Conservation (phyloP, 352 stramenopile genomes). For the Elongisporangium prolatum region DNA sequence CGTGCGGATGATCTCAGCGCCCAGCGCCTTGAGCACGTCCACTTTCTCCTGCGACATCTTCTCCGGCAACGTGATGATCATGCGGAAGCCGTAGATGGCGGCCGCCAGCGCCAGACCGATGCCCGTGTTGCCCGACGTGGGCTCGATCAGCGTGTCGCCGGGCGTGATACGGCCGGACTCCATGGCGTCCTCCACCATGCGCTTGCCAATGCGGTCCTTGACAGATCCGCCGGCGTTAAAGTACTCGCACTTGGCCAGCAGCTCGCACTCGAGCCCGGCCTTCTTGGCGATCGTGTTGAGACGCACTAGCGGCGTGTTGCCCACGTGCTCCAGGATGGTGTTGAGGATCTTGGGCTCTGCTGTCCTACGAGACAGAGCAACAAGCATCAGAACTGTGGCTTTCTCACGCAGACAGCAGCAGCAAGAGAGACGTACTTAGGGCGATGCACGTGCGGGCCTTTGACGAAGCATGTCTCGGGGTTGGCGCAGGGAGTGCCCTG, state of each 20-base stretch:
- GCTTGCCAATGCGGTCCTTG: constrained; percentile 84
- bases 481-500: constrained; percentile 34
- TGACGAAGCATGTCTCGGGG: constrained; percentile 61
- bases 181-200: constrained; percentile 90
- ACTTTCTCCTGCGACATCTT: constrained; percentile 98
- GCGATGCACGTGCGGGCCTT: constrained; percentile 61
- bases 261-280: constrained; percentile 77
- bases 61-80: constrained; percentile 92
- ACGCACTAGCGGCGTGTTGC: constrained; percentile 93
- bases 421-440: constrained; percentile 21
- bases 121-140: constrained; percentile 95
- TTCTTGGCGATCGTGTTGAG: constrained; percentile 83
- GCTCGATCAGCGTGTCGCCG: constrained; percentile 94
- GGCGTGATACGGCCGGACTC: constrained; percentile 79
- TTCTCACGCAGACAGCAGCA: not conserved
- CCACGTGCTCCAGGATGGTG: constrained; percentile 92
- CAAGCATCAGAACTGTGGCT: not conserved
- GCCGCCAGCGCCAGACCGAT: constrained; percentile 97
- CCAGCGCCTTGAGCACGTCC: constrained; percentile 94
- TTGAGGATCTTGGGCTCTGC: constrained; percentile 87
- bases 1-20: constrained; percentile 95
- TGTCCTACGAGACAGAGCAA: constrained; percentile 12
- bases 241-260: constrained; percentile 95
- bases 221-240: constrained; percentile 92
- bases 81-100: constrained; percentile 95